phyloP scores from a whole-genome alignment of 352 stramenopile species.

The Peronospora farinosa region DNA sequence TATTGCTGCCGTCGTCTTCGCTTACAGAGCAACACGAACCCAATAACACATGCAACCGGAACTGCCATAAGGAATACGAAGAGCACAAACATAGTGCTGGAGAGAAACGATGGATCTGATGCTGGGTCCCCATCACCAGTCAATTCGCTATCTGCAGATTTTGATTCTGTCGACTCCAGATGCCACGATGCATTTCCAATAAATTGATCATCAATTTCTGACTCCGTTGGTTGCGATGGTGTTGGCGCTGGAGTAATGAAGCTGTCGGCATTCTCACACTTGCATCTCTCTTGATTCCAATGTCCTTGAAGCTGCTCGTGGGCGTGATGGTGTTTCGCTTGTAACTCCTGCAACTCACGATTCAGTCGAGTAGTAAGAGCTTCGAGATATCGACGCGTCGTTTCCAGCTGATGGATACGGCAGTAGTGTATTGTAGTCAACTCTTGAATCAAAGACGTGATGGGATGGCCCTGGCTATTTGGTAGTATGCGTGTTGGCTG shows the following conservation, averaged over 20 bases:
- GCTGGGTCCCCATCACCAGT: background rate
- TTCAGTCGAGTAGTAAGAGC: slow-evolving; percentile 8
- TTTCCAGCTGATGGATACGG: slow-evolving; percentile 10
- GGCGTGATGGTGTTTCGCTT: slow-evolving; percentile 1
- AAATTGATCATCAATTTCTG: background rate
- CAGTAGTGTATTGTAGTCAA: background rate
- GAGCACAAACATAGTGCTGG: slow-evolving; percentile 21
- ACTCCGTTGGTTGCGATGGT: slow-evolving; percentile 7
- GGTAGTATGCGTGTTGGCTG: background rate
- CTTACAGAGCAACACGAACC: slow-evolving; percentile 21
- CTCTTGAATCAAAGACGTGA: background rate
- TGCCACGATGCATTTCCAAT: slow-evolving; percentile 12
- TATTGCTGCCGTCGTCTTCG: slow-evolving; percentile 6
- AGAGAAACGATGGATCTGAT: slow-evolving; percentile 11
- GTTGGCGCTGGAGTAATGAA: slow-evolving; percentile 1
- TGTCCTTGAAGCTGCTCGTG: slow-evolving; percentile 8
- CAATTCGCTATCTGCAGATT: background rate
- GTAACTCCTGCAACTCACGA: slow-evolving; percentile 16
- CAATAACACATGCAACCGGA: slow-evolving; percentile 20
- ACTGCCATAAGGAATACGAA: slow-evolving; percentile 22
- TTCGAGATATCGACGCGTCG: slow-evolving; percentile 14
- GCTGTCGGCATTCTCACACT: slow-evolving; percentile 13
- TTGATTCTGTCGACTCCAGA: slow-evolving; percentile 7
- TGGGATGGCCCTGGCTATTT: background rate
- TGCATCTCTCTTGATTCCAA: slow-evolving; percentile 10